Percentiles rank a stretch among this genome's conserved stretches.
Conservation (phyloP, 495 filamentous ascomycete species). For the Penicillium malachiteum region DNA sequence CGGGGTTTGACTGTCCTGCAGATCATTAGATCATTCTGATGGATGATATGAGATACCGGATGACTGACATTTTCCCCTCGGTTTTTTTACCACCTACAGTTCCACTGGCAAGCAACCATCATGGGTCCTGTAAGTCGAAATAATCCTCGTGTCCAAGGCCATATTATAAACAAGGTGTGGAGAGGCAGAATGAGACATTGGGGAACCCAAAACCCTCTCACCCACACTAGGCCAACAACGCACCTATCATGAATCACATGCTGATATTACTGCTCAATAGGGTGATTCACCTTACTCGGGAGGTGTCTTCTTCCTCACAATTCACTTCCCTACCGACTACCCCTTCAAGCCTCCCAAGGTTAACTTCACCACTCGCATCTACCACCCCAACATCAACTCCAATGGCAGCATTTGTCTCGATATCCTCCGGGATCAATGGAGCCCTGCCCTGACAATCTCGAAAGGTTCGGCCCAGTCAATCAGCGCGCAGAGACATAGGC, state of each 20-base stretch:
- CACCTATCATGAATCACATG: not conserved
- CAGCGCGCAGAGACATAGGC: no score
- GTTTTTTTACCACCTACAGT: constrained; percentile 57
- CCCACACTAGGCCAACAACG: no score
- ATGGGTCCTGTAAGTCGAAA: constrained; percentile 90
- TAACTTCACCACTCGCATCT: constrained; percentile 99
- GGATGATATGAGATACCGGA: constrained; percentile 8
- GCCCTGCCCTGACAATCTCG: constrained; percentile 95
- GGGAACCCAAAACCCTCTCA: constrained; percentile 14
- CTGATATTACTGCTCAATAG: constrained; percentile 41
- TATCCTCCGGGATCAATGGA: constrained; percentile 98
- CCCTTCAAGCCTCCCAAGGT: constrained; percentile 99
- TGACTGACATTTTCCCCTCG: constrained; percentile 19
- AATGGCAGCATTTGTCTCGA: constrained; percentile 99
- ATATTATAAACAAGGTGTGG: not conserved
- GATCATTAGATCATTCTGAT: constrained; percentile 12
- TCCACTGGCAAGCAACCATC: constrained; percentile 99
- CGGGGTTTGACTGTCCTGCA: constrained; percentile 20
- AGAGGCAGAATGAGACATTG: not conserved
- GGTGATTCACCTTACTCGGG: constrained; percentile 94
- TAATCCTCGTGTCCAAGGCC: constrained; percentile 8
- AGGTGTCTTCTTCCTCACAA: constrained; percentile 96
- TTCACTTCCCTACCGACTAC: constrained; percentile 99
- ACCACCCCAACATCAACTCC: constrained; percentile 99
- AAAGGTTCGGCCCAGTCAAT: constrained; percentile 64